These are phyloP conservation scores for Echium plantagineum DNA, from an alignment of 257 asterid species.

Conservation along the genomic window DNA sequence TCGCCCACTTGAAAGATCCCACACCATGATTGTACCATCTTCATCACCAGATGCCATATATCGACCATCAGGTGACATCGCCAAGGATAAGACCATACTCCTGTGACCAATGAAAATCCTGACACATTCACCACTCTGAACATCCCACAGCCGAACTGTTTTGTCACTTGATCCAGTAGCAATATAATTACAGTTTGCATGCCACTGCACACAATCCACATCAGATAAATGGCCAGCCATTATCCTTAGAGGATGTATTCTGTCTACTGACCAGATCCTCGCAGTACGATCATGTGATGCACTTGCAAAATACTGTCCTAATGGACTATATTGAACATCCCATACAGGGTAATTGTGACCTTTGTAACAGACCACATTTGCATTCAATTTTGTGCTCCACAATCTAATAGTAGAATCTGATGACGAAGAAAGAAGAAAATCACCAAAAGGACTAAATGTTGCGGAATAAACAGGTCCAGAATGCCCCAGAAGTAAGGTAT, in stretches of 20 bases:
- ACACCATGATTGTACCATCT: constrained; percentile 95
- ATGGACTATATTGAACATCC: constrained; percentile 99
- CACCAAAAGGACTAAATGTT: constrained; percentile 80
- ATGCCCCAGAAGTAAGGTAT: constrained; percentile 80
- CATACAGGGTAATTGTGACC: constrained; percentile 97
- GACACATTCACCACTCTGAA: too few species aligned
- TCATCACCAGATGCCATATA: constrained; percentile 99
- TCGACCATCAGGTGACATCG: constrained; percentile 96
- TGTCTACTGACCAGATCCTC: too few species aligned
- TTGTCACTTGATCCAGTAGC: too few species aligned
- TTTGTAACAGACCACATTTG: constrained; percentile 98
- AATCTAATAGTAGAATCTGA: constrained; percentile 90
- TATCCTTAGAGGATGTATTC: too few species aligned
- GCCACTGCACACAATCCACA: too few species aligned
- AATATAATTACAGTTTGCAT: too few species aligned
- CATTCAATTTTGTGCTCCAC: constrained; percentile 86
- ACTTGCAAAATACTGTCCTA: constrained; percentile 97
- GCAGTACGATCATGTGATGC: constrained; percentile 98
- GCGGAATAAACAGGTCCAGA: constrained; percentile 92
- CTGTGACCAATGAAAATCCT: too few species aligned
- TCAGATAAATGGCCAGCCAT: too few species aligned
- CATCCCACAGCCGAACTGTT: too few species aligned
- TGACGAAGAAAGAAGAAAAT: constrained; percentile 85
- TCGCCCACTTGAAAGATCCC: constrained; percentile 96
- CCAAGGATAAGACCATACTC: too few species aligned